Evolutionary conservation across 1,284 basidiomycete genomes (phyloP), one percentile per base, ranked within the genome.

Genomic region (Hymenochaete sp.): DNA sequence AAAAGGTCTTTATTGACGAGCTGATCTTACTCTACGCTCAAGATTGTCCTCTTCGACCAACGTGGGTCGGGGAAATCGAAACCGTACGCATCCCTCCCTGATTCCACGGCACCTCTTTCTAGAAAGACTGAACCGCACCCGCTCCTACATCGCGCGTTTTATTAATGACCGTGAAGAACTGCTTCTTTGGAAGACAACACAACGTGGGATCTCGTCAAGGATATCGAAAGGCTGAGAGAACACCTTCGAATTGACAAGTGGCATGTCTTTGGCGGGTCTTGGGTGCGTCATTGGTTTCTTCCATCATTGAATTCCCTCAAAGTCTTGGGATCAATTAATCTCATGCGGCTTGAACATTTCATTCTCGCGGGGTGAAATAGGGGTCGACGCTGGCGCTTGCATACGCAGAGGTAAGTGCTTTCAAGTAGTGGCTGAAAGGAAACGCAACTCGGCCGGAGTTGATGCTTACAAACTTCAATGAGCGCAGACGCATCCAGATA

Each of bases 191-290:
- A 86, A 53, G 82, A 92, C 51, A 97, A 97, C 63, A 96, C 90
- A 2, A 97, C 93, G 1, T 95, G 90, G 91, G 84, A 93, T 59
- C 76, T 97, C 24, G 90, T 98, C 14, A 82, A 77, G 51, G 93
- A 97, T 58, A 82, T 92, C 10, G 93, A 97, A 61, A 79, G 68
- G 56, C 67, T 97, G 21, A 74, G 93, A 42, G 69, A 80, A 55
- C 73, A 83, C 51, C 71, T 95, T 2, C 64, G 63, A 25, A 71
- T 89, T 45, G 79, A 87, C n/a, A 88, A 80, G 58, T 93, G 89
- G 91, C 79, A 92, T 47, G 86, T 93, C 22, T 95, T 93, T 59
- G 91, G 92, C 32, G 91, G 91, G 6, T 89, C 84, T 25, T 93
- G 90, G 90, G 85, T 80, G 56, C 49, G 68, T 57, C 11, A 35